A percentile compares a stretch with the other conserved stretches of the same genome.
Conservation (phyloP, 768 basidiomycete genomes). For the Phaeolepiota aurea region DNA sequence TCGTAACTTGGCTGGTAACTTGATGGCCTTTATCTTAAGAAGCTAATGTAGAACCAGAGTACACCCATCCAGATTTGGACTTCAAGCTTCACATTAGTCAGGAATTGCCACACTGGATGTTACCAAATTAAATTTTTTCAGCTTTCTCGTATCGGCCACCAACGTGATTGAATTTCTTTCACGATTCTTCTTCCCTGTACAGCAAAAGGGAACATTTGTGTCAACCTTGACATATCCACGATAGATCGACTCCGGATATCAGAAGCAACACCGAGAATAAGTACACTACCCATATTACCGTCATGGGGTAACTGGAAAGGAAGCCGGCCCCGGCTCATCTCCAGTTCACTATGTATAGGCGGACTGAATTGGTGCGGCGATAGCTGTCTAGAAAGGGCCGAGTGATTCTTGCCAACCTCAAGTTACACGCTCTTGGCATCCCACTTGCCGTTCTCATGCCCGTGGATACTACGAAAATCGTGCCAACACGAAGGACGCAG, state of each 20-base stretch:
- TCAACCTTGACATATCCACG: too few relatives aligned
- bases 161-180: too few relatives aligned
- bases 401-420: neutral
- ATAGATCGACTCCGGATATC: neutral
- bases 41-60: too few relatives aligned
- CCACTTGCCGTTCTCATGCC: slow-evolving; percentile 36
- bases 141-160: too few relatives aligned
- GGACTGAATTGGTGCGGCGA: neutral
- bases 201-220: too few relatives aligned
- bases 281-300: neutral
- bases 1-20: too few relatives aligned
- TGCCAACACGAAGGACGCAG: slow-evolving; percentile 28
- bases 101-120: too few relatives aligned
- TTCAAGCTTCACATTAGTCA: too few relatives aligned
- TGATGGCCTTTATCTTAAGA: too few relatives aligned
- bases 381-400: neutral
- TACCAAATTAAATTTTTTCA: too few relatives aligned
- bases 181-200: too few relatives aligned
- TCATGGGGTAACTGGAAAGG: neutral
- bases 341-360: neutral
- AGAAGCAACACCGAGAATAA: neutral
- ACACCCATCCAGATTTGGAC: too few relatives aligned
- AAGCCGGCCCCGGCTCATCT: neutral
- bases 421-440: neutral
- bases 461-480: slow-evolving; percentile 29